These are phyloP conservation scores for Pontederia paniculata DNA, from an alignment of 176 grass and related monocot genomes.

Conservation along the genomic window DNA sequence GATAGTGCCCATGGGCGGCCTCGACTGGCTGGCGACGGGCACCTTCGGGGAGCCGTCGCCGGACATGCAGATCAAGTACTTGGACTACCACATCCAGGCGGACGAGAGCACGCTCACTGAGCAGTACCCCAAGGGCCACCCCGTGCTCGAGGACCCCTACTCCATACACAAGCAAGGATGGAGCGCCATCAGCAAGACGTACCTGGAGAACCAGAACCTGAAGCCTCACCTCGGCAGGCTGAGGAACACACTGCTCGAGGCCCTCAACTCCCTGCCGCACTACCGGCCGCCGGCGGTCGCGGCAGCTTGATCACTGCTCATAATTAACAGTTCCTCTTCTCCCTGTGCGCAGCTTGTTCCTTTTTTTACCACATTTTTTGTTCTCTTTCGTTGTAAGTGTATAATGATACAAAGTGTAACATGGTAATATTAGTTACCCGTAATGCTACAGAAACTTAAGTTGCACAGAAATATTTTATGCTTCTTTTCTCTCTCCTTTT, in stretches of 20 bases:
- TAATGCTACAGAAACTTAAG: too few relatives aligned
- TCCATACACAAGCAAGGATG: conserved; percentile 75
- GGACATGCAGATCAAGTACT: conserved; percentile 84
- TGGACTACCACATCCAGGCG: conserved; percentile 69
- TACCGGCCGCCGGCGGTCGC: not conserved
- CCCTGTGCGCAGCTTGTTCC: too few relatives aligned
- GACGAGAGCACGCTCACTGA: conserved; percentile 77
- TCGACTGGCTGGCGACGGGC: conserved; percentile 67
- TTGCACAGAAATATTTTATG: too few relatives aligned
- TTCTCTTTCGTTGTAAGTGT: too few relatives aligned
- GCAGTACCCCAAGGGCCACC: conserved; percentile 72
- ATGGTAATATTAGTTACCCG: too few relatives aligned
- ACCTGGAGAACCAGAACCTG: conserved; percentile 90
- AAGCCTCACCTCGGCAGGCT: conserved; percentile 49
- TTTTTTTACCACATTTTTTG: too few relatives aligned
- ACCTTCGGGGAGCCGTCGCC: conserved; percentile 61
- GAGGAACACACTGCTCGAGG: conserved; percentile 35
- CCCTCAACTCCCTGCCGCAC: conserved; percentile 33
- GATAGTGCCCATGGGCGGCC: conserved; percentile 66
- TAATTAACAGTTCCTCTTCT: too few relatives aligned
- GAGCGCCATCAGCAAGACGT: conserved; percentile 64
- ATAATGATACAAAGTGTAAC: too few relatives aligned
- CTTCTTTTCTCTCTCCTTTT: too few relatives aligned
- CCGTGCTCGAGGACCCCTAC: conserved; percentile 56
- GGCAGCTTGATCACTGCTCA: too few relatives aligned